Conservation (phyloP, 2,329 filamentous ascomycete species). For the Fusarium sororula region DNA sequence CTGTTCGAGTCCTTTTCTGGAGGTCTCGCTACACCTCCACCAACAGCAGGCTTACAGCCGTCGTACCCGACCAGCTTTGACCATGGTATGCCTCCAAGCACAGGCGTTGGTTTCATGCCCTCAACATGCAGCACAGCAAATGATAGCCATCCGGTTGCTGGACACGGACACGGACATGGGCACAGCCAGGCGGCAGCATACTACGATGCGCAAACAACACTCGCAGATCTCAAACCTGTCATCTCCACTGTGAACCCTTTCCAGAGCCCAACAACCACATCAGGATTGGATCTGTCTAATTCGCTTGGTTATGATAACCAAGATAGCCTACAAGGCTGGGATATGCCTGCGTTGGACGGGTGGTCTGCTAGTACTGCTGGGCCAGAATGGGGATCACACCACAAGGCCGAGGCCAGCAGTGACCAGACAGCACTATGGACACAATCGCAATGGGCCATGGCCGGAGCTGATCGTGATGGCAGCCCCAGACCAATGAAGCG, state of each 20-base stretch:
- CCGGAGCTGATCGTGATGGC: constrained; percentile 46
- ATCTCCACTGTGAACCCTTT: constrained; percentile 45
- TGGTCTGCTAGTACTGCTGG: constrained; percentile 45
- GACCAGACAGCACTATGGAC: constrained; percentile 50
- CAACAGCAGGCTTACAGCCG: constrained; percentile 60
- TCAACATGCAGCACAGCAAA: constrained; percentile 41
- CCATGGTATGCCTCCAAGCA: constrained; percentile 43
- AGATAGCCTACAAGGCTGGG: constrained; percentile 49
- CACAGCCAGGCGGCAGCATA: constrained; percentile 42
- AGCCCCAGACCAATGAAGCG: constrained; percentile 52
- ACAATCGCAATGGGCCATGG: constrained; percentile 47
- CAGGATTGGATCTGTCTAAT: constrained; percentile 46
- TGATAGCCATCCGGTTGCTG: constrained; percentile 36
- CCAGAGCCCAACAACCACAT: constrained; percentile 38
- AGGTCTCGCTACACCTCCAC: constrained; percentile 66
- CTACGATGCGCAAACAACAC: constrained; percentile 46
- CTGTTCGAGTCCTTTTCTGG: constrained; percentile 62
- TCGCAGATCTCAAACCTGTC: constrained; percentile 49
- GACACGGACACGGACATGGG: constrained; percentile 23
- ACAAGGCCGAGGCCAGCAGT: constrained; percentile 44
- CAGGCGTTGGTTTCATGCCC: constrained; percentile 46
- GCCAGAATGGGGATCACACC: constrained; percentile 47
- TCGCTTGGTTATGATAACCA: constrained; percentile 49
- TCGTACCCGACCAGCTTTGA: constrained; percentile 60
- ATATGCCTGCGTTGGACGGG: constrained; percentile 49